Conservation (phyloP, 805 yeast genomes). For the Starmerella etchellsii region DNA sequence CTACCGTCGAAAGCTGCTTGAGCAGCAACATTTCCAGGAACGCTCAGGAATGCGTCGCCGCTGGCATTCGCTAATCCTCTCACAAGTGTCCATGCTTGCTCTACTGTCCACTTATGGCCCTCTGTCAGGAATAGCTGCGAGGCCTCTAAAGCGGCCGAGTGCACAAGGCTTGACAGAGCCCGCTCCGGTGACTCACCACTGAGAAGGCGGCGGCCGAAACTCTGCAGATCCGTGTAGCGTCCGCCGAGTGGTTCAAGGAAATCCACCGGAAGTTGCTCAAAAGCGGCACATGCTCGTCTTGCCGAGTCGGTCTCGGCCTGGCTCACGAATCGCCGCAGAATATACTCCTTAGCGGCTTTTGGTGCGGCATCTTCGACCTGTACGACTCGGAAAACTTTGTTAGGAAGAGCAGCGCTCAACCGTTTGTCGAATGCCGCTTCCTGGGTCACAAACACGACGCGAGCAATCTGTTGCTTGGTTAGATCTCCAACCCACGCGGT, state of each 20-base stretch:
- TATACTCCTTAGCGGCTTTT: conserved; percentile 56
- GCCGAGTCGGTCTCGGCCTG: conserved; percentile 3
- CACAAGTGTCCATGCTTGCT: conserved; percentile 82
- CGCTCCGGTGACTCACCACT: conserved; percentile 73
- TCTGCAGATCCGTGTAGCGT: conserved; percentile 83
- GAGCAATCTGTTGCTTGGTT: conserved; percentile 68
- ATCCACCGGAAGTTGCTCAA: conserved; percentile 22
- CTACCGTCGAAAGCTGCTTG: conserved; percentile 32
- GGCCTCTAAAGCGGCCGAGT: conserved; percentile 77
- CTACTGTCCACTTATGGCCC: conserved; percentile 43
- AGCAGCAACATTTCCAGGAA: conserved; percentile 19
- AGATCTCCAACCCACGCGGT: conserved; percentile 84
- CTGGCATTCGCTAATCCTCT: conserved; percentile 39
- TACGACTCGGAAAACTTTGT: conserved; percentile 68
- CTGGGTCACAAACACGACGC: conserved; percentile 81
- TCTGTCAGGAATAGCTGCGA: conserved; percentile 54
- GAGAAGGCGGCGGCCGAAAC: conserved; percentile 72
- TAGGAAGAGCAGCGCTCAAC: conserved; percentile 64
- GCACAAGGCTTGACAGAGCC: conserved; percentile 68
- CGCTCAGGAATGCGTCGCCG: conserved; percentile 13
- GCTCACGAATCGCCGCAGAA: conserved; percentile 29
- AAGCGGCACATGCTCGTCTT: not conserved
- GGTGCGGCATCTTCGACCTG: conserved; percentile 70
- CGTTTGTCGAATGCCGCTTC: conserved; percentile 55
- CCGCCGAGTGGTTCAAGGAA: conserved; percentile 73